Evolutionary conservation across 2,329 filamentous ascomycete species (phyloP).

Genomic region (Fusarium succisae): DNA sequence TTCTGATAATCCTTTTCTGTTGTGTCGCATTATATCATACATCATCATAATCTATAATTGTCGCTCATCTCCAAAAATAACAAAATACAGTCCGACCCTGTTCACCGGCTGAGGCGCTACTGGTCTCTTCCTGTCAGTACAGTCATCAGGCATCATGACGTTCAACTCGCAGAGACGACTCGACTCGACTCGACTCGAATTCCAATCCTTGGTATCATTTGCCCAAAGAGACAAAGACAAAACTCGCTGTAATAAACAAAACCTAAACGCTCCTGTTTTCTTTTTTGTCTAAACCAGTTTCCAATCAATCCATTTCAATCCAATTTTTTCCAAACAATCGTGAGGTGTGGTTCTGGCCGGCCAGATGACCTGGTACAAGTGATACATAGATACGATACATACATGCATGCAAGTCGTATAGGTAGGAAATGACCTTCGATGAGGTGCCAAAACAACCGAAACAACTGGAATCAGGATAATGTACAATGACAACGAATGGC

Average conservation of each 20-base stretch:
- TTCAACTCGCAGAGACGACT: background rate
- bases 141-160: constrained; percentile 28
- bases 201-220: background rate
- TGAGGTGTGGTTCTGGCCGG: constrained; percentile 23
- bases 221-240: background rate
- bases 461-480: constrained; percentile 20
- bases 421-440: constrained; percentile 21
- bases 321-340: background rate
- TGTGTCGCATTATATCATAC: constrained; percentile 30
- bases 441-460: constrained; percentile 21
- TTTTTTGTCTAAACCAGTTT: constrained; percentile 34
- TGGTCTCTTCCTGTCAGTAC: constrained; percentile 3
- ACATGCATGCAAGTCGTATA: constrained; percentile 32
- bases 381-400: background rate
- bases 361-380: constrained; percentile 9
- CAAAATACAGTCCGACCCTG: background rate
- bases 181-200: background rate
- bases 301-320: background rate
- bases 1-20: background rate
- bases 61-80: background rate
- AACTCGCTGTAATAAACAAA: constrained; percentile 1
- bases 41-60: constrained; percentile 34
- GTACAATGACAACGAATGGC: constrained; percentile 5
- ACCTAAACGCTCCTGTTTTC: constrained; percentile 7
- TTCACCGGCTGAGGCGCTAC: constrained; percentile 1